Percentiles rank a stretch among this genome's conserved stretches.
Evolutionary conservation across 805 yeast genomes (phyloP).

Genomic region (Wickerhamiella hasegawae): DNA sequence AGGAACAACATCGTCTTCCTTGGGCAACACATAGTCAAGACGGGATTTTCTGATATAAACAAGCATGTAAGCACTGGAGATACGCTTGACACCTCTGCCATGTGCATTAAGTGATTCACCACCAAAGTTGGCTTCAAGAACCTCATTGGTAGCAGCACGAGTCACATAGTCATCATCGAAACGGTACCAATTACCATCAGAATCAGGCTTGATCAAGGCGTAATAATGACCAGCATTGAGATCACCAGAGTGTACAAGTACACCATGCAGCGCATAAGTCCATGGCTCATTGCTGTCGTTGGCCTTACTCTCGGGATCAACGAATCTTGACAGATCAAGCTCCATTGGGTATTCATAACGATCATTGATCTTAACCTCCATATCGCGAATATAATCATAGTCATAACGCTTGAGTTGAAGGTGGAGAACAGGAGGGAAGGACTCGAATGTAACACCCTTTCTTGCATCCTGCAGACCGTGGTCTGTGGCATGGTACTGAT

Average conservation of each 20-base stretch:
- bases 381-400: constrained; percentile 79
- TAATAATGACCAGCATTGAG: constrained; percentile 94
- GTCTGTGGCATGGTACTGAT: constrained; percentile 84
- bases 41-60: constrained; percentile 67
- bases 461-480: constrained; percentile 88
- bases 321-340: constrained; percentile 64
- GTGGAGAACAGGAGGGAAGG: constrained; percentile 85
- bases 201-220: constrained; percentile 74
- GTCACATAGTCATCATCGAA: constrained; percentile 95
- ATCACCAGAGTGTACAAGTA: constrained; percentile 89
- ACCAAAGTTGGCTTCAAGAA: constrained; percentile 85
- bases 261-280: constrained; percentile 80
- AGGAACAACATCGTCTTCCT: constrained; percentile 44
- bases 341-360: constrained; percentile 75
- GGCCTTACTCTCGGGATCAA: constrained; percentile 33
- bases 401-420: constrained; percentile 88
- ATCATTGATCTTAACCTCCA: constrained; percentile 81
- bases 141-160: constrained; percentile 69
- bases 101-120: constrained; percentile 27
- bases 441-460: constrained; percentile 85
- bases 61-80: constrained; percentile 93
- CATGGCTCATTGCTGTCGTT: constrained; percentile 37
- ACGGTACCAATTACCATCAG: constrained; percentile 61
- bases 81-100: constrained; percentile 40
- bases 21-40: constrained; percentile 40